Conservation (phyloP, 208 protist species). For the Phytomonas francai region DNA sequence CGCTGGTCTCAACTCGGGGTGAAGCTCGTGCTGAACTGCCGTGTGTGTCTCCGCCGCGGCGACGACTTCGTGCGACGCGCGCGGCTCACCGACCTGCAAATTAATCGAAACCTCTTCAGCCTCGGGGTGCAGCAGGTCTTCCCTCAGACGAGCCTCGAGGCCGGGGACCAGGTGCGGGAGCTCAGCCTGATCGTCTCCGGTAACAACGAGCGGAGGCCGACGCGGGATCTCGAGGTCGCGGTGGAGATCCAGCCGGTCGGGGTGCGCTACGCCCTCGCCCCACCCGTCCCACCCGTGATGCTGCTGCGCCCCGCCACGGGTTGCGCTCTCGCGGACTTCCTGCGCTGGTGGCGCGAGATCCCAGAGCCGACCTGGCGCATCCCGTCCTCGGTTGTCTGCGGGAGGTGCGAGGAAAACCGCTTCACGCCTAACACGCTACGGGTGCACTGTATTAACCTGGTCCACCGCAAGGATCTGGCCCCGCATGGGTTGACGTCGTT, state of each 20-base stretch:
- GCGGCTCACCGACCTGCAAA: constrained; percentile 32
- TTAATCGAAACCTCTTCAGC: constrained; percentile 62
- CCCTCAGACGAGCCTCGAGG: constrained; percentile 23
- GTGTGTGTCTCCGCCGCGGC: constrained; percentile 29
- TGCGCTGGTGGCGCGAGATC: constrained; percentile 18
- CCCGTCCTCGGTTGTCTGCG: constrained; percentile 18
- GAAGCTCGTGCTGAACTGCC: constrained; percentile 32
- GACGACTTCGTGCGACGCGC: constrained; percentile 37
- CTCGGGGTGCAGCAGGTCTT: constrained; percentile 54
- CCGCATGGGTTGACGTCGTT: constrained; percentile 14
- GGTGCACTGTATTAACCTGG: constrained; percentile 42
- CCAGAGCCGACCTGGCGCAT: constrained; percentile 30
- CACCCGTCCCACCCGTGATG: constrained; percentile 35
- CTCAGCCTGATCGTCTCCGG: constrained; percentile 22
- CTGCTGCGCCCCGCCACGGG: constrained; percentile 50
- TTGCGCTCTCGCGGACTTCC: constrained; percentile 19
- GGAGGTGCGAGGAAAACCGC: constrained; percentile 15
- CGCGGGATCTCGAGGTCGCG: constrained; percentile 34
- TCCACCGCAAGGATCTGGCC: constrained; percentile 25
- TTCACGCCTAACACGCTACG: constrained; percentile 40
- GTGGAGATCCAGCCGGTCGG: constrained; percentile 44
- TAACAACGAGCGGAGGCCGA: constrained; percentile 37
- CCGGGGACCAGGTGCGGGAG: constrained; percentile 22
- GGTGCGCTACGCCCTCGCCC: constrained; percentile 46
- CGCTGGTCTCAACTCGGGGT: constrained; percentile 44